Conservation (phyloP, 129 eudicot species). For the Logfia minima region DNA sequence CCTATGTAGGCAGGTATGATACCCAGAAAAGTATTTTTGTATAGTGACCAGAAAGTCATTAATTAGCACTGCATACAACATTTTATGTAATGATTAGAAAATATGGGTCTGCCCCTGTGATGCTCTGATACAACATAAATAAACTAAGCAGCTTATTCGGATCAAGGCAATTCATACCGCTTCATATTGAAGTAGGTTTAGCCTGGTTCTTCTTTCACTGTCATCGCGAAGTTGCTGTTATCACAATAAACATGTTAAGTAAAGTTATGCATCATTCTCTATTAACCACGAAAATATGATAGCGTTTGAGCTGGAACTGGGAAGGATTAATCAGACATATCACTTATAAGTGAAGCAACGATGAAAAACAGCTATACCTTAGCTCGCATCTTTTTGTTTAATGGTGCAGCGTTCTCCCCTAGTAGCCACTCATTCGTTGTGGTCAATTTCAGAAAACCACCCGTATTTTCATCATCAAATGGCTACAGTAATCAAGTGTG, state of each 20-base stretch:
- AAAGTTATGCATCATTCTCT: neutral
- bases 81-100: neutral
- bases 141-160: neutral
- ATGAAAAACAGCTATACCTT: constrained; percentile 43
- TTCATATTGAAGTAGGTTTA: constrained; percentile 81
- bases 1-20: neutral
- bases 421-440: constrained; percentile 68
- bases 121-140: neutral
- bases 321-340: neutral
- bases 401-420: constrained; percentile 67
- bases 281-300: neutral
- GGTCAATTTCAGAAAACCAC: constrained; percentile 76
- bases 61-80: neutral
- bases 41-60: no score
- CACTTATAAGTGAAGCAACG: constrained; percentile 8
- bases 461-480: constrained; percentile 48
- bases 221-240: constrained; percentile 65
- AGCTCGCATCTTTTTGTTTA: constrained; percentile 56
- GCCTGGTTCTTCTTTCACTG: constrained; percentile 66
- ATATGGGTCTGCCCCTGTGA: neutral
- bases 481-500: constrained; percentile 33
- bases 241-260: constrained; percentile 14
- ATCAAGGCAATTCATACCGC: constrained; percentile 57
- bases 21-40: neutral
- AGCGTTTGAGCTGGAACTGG: neutral